Evolutionary conservation across 148 eudicot genomes (phyloP).

Genomic region (Bassia scoparia): DNA sequence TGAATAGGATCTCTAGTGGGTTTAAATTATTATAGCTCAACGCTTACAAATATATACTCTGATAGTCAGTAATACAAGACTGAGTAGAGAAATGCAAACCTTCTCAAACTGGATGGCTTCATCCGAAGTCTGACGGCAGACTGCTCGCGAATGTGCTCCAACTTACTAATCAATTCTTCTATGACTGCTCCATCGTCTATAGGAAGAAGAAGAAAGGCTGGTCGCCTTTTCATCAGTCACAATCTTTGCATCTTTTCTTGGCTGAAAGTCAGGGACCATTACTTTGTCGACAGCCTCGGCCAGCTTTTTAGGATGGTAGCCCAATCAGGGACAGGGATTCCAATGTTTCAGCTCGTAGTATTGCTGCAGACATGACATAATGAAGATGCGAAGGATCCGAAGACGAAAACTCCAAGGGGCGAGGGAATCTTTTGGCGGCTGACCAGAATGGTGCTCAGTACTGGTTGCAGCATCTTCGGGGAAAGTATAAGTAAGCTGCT

Average conservation of each 20-base stretch:
- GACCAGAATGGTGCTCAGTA: no score
- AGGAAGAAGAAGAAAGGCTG: constrained; percentile 67
- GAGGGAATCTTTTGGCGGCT: constrained; percentile 89
- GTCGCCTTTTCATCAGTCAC: constrained; percentile 85
- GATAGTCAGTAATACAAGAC: background rate
- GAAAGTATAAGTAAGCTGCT: no score
- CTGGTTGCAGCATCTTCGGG: no score
- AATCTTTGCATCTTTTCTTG: constrained; percentile 65
- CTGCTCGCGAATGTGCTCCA: constrained; percentile 44
- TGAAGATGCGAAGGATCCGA: constrained; percentile 73
- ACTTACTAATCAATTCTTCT: constrained; percentile 50
- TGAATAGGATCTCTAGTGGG: no score
- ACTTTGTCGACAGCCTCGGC: constrained; percentile 72
- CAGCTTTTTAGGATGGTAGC: constrained; percentile 55
- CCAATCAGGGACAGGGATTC: constrained; percentile 85
- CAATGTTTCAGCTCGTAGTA: constrained; percentile 83
- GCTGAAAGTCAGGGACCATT: constrained; percentile 71
- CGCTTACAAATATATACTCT: background rate
- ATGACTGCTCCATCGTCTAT: constrained; percentile 74
- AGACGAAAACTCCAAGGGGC: constrained; percentile 59
- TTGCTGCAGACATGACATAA: constrained; percentile 58
- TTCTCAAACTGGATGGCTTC: constrained; percentile 95
- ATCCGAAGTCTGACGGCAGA: constrained; percentile 59
- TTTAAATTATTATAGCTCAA: background rate
- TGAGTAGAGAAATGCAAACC: constrained; percentile 34